These are phyloP conservation scores for Picochlorum sp. DNA, from an alignment of 139 green algal species.

Conservation along the genomic window DNA sequence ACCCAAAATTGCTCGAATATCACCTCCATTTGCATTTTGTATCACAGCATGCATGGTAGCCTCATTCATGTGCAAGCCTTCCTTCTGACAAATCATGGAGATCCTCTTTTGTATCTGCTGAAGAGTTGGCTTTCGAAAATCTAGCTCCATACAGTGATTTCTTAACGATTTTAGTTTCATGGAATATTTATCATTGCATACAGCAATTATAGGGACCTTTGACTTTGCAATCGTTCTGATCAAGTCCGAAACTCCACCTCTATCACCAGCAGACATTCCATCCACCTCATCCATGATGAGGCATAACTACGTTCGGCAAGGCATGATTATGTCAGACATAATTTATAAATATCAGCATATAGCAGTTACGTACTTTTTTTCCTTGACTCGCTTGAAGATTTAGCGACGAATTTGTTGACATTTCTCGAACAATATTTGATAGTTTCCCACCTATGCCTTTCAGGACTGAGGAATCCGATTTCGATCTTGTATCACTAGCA, in stretches of 20 bases:
- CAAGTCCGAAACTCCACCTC: conserved; percentile 86
- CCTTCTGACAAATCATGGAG: conserved; percentile 52
- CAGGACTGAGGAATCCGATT: conserved; percentile 56
- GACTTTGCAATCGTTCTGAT: conserved; percentile 81
- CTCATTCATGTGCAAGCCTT: conserved; percentile 70
- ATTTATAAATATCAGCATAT: neutral
- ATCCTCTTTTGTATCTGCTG: conserved; percentile 75
- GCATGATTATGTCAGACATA: conserved; percentile 22
- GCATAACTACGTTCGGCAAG: conserved; percentile 19
- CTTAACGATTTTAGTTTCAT: conserved; percentile 81
- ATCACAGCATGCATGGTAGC: conserved; percentile 72
- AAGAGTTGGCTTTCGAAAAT: conserved; percentile 70
- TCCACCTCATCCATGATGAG: conserved; percentile 99
- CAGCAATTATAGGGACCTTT: conserved; percentile 94
- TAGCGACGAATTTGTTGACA: conserved; percentile 73
- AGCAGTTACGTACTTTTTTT: conserved; percentile 1
- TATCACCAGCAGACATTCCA: conserved; percentile 89
- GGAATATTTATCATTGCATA: conserved; percentile 97
- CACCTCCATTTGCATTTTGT: conserved; percentile 67
- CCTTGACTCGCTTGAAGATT: neutral
- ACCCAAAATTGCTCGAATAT: conserved; percentile 87
- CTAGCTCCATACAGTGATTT: conserved; percentile 84
- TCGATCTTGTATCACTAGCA: conserved; percentile 86
- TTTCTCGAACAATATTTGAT: conserved; percentile 86
- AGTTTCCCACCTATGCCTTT: conserved; percentile 77